Conservation (phyloP, 2,329 filamentous ascomycete species). For the Penicillium decumbens region DNA sequence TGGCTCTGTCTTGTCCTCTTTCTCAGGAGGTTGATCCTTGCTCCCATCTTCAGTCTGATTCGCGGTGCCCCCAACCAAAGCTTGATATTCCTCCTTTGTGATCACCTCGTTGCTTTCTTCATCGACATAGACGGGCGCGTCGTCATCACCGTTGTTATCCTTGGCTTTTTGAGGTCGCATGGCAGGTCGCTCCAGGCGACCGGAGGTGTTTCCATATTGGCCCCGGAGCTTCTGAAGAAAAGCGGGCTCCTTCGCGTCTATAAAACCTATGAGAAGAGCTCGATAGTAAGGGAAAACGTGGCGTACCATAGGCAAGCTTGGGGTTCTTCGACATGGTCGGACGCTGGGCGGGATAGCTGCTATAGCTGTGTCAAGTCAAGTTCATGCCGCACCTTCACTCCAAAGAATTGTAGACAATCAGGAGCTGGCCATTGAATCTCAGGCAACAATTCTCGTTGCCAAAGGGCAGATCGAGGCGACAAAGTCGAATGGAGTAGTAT, state of each 20-base stretch:
- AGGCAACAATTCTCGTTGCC: background rate
- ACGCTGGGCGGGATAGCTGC: conserved; percentile 7
- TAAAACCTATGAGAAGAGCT: conserved; percentile 1
- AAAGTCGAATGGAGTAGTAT: background rate
- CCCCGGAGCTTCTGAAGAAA: conserved; percentile 42
- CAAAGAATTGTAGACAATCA: conserved; percentile 1
- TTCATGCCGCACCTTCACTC: conserved; percentile 6
- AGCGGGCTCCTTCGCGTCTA: conserved; percentile 42
- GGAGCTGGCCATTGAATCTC: conserved; percentile 3
- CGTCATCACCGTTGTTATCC: conserved; percentile 36
- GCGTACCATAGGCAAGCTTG: conserved; percentile 43
- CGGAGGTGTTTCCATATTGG: conserved; percentile 34
- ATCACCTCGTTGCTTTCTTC: conserved; percentile 44
- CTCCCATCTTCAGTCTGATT: conserved; percentile 8
- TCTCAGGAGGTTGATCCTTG: conserved; percentile 13
- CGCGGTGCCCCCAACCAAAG: conserved; percentile 30
- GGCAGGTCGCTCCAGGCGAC: conserved; percentile 37
- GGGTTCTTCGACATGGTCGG: conserved; percentile 39
- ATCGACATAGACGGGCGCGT: conserved; percentile 43
- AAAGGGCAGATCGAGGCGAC: background rate
- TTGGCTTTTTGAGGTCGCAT: conserved; percentile 36
- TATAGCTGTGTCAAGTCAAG: conserved; percentile 6
- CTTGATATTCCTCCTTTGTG: conserved; percentile 43
- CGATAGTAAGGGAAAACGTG: background rate
- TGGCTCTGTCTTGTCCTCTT: conserved; percentile 13